phyloP scores from a whole-genome alignment of 495 filamentous ascomycete genomes.

The Hyaloscypha bicolor region DNA sequence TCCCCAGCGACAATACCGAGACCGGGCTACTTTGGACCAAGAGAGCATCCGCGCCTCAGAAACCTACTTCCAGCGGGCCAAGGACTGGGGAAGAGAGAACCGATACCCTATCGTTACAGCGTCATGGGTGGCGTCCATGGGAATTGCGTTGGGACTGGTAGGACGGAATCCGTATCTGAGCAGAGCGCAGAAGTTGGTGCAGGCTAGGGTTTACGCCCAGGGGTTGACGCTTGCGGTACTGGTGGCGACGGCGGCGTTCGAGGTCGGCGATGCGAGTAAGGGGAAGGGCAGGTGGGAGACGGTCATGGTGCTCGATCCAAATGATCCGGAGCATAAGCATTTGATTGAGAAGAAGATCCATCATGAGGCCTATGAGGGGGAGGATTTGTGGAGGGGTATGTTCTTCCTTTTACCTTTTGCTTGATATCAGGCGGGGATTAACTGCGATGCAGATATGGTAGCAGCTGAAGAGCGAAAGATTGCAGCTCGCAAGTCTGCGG shows the following conservation, averaged over 20 bases:
- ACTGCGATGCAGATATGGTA: slow-evolving; percentile 62
- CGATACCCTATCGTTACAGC: slow-evolving; percentile 87
- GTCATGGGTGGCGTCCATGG: slow-evolving; percentile 85
- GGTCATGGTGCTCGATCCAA: slow-evolving; percentile 69
- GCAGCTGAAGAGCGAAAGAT: slow-evolving; percentile 72
- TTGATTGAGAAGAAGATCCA: slow-evolving; percentile 72
- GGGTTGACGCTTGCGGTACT: slow-evolving; percentile 88
- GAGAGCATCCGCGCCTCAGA: slow-evolving; percentile 52
- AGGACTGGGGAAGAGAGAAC: slow-evolving; percentile 71
- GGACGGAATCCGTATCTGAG: slow-evolving; percentile 76
- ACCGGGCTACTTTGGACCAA: slow-evolving; percentile 50
- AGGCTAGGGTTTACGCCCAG: slow-evolving; percentile 98
- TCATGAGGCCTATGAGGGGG: slow-evolving; percentile 72
- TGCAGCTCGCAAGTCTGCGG: slow-evolving; percentile 56
- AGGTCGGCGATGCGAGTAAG: slow-evolving; percentile 78
- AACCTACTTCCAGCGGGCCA: slow-evolving; percentile 53
- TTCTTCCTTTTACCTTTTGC: slow-evolving; percentile 16
- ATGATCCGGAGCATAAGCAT: slow-evolving; percentile 71
- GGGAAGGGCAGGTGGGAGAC: slow-evolving; percentile 78
- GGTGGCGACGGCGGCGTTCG: slow-evolving; percentile 83
- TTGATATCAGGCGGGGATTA: neutral
- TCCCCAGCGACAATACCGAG: slow-evolving; percentile 64
- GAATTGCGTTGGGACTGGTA: slow-evolving; percentile 72
- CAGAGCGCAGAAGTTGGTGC: slow-evolving; percentile 87
- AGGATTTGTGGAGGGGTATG: slow-evolving; percentile 86